Percentiles rank a stretch among this genome's conserved stretches.
phyloP scores from a whole-genome alignment of 1,284 basidiomycete species.

The Puccinia hordei region DNA sequence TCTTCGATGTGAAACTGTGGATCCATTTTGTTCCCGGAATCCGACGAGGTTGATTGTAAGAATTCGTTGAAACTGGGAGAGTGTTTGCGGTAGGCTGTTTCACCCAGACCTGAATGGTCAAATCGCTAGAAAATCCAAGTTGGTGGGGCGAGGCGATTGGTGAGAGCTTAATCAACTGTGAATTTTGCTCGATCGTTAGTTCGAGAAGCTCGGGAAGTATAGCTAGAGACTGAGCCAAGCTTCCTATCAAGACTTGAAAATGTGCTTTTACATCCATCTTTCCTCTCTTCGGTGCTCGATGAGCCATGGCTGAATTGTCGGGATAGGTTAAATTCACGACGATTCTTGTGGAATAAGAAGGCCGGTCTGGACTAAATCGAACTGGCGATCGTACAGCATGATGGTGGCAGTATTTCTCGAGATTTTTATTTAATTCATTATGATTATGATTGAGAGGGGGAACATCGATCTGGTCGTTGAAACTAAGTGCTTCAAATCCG shows the following conservation, averaged over 20 bases:
- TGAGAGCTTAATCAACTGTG: slow-evolving; percentile 2
- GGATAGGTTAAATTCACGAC: background rate
- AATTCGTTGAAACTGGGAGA: background rate
- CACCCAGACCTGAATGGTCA: background rate
- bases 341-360: background rate
- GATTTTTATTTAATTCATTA: background rate
- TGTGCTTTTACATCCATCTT: background rate
- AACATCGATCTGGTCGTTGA: background rate
- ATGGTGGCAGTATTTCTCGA: background rate
- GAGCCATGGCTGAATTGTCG: background rate
- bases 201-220: background rate
- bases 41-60: background rate
- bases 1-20: slow-evolving; percentile 5
- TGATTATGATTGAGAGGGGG: background rate
- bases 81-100: background rate
- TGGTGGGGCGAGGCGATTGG: background rate
- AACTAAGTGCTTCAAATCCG: background rate
- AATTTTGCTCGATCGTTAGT: background rate
- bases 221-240: background rate
- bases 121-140: background rate
- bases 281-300: background rate
- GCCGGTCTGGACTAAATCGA: background rate
- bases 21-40: slow-evolving; percentile 20
- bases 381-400: background rate
- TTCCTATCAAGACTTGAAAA: slow-evolving; percentile 22